Evolutionary conservation across 257 asterid species (phyloP).

Genomic region (Phtheirospermum japonicum): DNA sequence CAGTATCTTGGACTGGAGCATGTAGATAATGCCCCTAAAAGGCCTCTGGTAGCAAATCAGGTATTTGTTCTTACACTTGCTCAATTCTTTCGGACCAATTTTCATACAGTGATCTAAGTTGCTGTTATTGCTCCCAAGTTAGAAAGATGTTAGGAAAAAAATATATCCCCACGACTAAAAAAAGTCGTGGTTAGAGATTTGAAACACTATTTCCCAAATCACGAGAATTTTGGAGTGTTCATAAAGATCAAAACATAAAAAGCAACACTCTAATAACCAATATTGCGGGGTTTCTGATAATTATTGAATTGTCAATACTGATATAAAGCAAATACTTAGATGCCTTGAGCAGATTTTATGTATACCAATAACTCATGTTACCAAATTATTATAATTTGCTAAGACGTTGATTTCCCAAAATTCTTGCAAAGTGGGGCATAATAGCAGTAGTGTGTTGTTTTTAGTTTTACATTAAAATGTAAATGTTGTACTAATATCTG

Average conservation of each 20-base stretch:
- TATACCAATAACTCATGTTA: background rate
- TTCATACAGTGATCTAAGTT: conserved; percentile 8
- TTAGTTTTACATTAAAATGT: background rate
- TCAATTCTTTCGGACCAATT: conserved; percentile 12
- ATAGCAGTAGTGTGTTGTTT: background rate
- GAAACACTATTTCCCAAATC: background rate
- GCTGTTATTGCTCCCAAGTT: conserved; percentile 5
- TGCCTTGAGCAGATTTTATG: too few species aligned
- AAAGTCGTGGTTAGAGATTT: background rate
- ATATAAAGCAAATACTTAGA: too few species aligned
- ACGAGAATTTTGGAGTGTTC: background rate
- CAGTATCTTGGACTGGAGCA: conserved; percentile 68
- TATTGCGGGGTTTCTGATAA: background rate
- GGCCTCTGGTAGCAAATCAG: conserved; percentile 45
- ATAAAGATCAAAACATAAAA: background rate
- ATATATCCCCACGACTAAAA: too few species aligned
- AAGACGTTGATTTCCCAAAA: background rate
- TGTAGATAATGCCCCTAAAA: conserved; percentile 43
- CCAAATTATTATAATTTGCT: background rate
- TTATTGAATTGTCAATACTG: too few species aligned
- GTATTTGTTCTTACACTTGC: conserved; percentile 28
- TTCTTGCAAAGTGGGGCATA: background rate
- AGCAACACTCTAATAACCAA: too few species aligned
- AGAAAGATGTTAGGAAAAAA: conserved; percentile 1
- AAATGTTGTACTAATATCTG: conserved; percentile 15